Base-by-base conservation (phyloP, 2,329 filamentous ascomycete genomes). In the Cephalotrichum gorgonifer region DNA sequence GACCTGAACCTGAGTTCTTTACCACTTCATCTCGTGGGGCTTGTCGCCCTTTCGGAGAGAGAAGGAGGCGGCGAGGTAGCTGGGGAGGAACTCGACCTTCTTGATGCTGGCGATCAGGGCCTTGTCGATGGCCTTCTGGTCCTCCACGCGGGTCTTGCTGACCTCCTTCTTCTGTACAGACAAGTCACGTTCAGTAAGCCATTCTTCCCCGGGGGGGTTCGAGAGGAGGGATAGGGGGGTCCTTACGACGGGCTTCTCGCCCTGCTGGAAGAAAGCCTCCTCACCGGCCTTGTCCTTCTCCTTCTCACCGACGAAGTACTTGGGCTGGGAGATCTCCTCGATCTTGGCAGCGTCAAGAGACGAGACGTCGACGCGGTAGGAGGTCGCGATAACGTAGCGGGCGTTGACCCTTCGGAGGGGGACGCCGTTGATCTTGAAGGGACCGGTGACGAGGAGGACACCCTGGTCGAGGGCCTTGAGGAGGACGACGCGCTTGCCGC, bases 11-110 rank as follows among this genome's bases (percentile, higher is more conserved):
- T n/a, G n/a, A 20, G n/a, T 20, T 20, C 25, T 82, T 76, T 96
- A 98, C 83, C 91, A 98, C 77, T 88, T 87, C 93, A 98, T 97
- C 84, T 95, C 88, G 79, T 98, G 93, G 76, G 93, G 93, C 85
- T 91, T 90, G 82, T 98, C 91, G 68, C 93, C 93, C 81, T 90
- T 96, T 78, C 91, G 87, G 75, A 98, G 85, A 83, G 87, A 94
- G 87, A 98, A 98, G 70, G 85, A 88, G 74, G 85, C 88, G 69
- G 81, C 81, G 64, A 98, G 88, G 83, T 98, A 98, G 77, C 85
- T 88, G 70, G 83, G 75, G 64, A 98, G 86, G 75, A 91, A 78
- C 62, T 89, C 86, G 73, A 95, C 89, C 85, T 97, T 96, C 87
- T 97, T 97, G 81, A 98, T 93, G 74, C 77, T 86, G 74, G 88